These are phyloP conservation scores for Wickerhamiella cacticola DNA, from an alignment of 805 yeast species.

Conservation along the genomic window DNA sequence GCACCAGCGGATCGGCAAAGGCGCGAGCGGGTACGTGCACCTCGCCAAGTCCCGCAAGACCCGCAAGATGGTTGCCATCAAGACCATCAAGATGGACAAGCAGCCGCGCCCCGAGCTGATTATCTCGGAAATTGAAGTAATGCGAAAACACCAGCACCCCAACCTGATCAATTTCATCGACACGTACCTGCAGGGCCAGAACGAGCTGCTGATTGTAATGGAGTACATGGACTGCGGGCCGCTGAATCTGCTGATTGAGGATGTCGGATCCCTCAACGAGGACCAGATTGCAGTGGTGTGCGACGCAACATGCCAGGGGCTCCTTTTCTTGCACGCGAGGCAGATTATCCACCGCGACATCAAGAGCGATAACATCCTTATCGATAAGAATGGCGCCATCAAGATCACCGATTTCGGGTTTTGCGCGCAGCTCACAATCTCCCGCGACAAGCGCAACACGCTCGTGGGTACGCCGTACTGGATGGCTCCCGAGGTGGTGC, in stretches of 20 bases:
- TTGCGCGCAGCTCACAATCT: conserved; percentile 78
- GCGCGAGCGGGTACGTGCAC: conserved; percentile 9
- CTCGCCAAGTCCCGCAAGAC: conserved; percentile 28
- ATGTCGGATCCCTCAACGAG: conserved; percentile 82
- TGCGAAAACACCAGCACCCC: conserved; percentile 58
- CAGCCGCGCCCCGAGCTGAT: conserved; percentile 88
- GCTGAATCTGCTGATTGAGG: conserved; percentile 55
- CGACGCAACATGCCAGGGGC: conserved; percentile 66
- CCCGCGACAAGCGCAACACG: conserved; percentile 70
- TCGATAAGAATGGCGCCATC: conserved; percentile 78
- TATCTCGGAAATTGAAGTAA: conserved; percentile 78
- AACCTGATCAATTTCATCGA: conserved; percentile 78
- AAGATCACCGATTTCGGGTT: conserved; percentile 96
- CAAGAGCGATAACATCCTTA: conserved; percentile 88
- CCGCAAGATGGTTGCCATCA: conserved; percentile 76
- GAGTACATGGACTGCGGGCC: conserved; percentile 98
- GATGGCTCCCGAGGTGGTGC: conserved; percentile 48
- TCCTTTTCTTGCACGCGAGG: conserved; percentile 67
- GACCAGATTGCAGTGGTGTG: conserved; percentile 65
- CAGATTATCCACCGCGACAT: conserved; percentile 94
- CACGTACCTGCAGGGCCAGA: conserved; percentile 96
- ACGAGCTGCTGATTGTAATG: conserved; percentile 91
- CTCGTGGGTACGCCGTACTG: conserved; percentile 58
- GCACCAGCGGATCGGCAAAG: neutral
- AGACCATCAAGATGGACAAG: conserved; percentile 81